Evolutionary conservation across 2,329 filamentous ascomycete species (phyloP).

Genomic region (Emergomyces africanus): DNA sequence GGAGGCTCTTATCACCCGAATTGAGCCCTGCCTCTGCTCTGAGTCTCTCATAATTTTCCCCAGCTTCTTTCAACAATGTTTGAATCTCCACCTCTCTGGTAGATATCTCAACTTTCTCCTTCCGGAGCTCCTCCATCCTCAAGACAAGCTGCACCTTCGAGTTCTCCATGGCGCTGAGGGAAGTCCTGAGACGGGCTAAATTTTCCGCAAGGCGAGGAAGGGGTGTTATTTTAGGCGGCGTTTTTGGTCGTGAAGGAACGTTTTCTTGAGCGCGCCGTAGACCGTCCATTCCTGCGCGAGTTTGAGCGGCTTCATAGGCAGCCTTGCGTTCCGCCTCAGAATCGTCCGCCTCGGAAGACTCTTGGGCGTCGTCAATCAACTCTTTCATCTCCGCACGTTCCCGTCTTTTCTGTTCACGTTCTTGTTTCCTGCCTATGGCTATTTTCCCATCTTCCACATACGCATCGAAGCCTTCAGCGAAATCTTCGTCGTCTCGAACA

Average conservation of each 20-base stretch:
- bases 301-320: conserved; percentile 80
- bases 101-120: conserved; percentile 56
- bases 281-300: conserved; percentile 72
- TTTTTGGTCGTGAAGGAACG: conserved; percentile 33
- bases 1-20: conserved; percentile 13
- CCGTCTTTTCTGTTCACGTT: conserved; percentile 53
- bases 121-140: conserved; percentile 52
- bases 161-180: conserved; percentile 50
- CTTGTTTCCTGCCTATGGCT: conserved; percentile 64
- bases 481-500: conserved; percentile 75
- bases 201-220: conserved; percentile 61
- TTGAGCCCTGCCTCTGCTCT: conserved; percentile 31
- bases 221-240: conserved; percentile 62
- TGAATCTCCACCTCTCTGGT: conserved; percentile 69
- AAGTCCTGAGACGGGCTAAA: conserved; percentile 49
- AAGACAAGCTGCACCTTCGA: conserved; percentile 48
- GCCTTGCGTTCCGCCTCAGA: conserved; percentile 52
- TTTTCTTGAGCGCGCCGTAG: conserved; percentile 33
- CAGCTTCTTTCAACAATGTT: conserved; percentile 64
- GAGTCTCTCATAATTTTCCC: conserved; percentile 53
- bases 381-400: conserved; percentile 69
- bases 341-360: conserved; percentile 49
- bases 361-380: conserved; percentile 69
- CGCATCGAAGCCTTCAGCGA: conserved; percentile 86
- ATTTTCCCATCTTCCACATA: conserved; percentile 78